Evolutionary conservation across 805 yeast genomes (phyloP).

Genomic region (Cyberlindnera maclurae): DNA sequence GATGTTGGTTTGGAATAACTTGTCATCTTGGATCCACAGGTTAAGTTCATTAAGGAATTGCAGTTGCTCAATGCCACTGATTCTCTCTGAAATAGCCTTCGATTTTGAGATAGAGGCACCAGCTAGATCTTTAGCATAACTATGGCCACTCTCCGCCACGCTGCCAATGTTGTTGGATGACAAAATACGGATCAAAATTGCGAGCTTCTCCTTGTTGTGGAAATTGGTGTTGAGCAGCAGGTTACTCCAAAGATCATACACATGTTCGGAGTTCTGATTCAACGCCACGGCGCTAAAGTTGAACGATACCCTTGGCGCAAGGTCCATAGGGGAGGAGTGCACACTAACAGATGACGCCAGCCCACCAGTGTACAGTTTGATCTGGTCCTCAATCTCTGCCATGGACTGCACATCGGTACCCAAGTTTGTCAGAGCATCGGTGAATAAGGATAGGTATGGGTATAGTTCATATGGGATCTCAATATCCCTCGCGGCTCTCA

Average conservation of each 20-base stretch:
- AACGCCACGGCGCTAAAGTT: constrained; percentile 63
- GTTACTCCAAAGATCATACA: constrained; percentile 63
- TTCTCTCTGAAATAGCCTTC: constrained; percentile 51
- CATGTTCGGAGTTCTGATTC: constrained; percentile 49
- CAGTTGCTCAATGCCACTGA: constrained; percentile 75
- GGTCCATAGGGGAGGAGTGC: constrained; percentile 47
- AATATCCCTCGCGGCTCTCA: constrained; percentile 59
- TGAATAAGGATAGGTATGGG: constrained; percentile 68
- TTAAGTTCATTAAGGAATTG: constrained; percentile 59
- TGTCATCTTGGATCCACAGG: constrained; percentile 40
- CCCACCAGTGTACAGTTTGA: constrained; percentile 82
- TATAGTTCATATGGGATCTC: constrained; percentile 54
- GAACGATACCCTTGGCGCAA: constrained; percentile 45
- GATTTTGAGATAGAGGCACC: constrained; percentile 55
- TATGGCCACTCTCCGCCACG: constrained; percentile 84
- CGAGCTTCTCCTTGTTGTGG: constrained; percentile 57
- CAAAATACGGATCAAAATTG: constrained; percentile 62
- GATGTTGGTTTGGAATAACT: constrained; percentile 43
- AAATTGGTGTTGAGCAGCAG: constrained; percentile 66
- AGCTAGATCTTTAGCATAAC: constrained; percentile 67
- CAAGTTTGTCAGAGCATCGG: constrained; percentile 72
- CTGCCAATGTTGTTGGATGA: constrained; percentile 72
- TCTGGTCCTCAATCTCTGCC: constrained; percentile 79
- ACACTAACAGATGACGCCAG: constrained; percentile 55
- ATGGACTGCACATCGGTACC: constrained; percentile 73